Conservation (phyloP, 179 eudicot species). For the Vitellaria paradoxa region DNA sequence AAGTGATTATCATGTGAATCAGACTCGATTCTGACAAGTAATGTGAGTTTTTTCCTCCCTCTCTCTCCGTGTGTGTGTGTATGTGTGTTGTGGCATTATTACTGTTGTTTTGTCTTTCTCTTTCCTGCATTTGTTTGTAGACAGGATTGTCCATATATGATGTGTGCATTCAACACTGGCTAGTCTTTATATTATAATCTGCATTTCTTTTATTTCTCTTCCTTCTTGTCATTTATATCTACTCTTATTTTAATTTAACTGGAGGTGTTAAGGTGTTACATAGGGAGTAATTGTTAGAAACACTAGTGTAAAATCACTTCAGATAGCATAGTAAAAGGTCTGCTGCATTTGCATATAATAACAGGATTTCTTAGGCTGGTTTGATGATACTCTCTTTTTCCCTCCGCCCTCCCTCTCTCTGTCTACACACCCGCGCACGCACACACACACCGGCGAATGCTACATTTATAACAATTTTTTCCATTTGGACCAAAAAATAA, state of each 20-base stretch:
- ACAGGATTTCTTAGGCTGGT: not conserved
- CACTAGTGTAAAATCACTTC: not conserved
- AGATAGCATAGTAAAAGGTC: not conserved
- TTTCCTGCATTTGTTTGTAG: not conserved
- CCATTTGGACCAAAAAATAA: no score
- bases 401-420: no score
- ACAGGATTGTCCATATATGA: not conserved
- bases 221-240: not conserved
- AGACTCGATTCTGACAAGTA: not conserved
- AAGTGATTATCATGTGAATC: not conserved
- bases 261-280: not conserved
- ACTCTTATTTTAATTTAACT: not conserved
- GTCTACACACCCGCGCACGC: no score
- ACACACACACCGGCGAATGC: no score
- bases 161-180: not conserved
- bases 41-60: no score
- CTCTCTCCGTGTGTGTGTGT: no score
- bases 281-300: not conserved
- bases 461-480: no score
- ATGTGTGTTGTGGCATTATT: not conserved
- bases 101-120: not conserved
- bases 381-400: no score
- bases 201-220: not conserved
- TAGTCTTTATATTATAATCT: not conserved
- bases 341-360: not conserved